Evolutionary conservation across 495 filamentous ascomycete species (phyloP).

Genomic region (Xylaria sp.): DNA sequence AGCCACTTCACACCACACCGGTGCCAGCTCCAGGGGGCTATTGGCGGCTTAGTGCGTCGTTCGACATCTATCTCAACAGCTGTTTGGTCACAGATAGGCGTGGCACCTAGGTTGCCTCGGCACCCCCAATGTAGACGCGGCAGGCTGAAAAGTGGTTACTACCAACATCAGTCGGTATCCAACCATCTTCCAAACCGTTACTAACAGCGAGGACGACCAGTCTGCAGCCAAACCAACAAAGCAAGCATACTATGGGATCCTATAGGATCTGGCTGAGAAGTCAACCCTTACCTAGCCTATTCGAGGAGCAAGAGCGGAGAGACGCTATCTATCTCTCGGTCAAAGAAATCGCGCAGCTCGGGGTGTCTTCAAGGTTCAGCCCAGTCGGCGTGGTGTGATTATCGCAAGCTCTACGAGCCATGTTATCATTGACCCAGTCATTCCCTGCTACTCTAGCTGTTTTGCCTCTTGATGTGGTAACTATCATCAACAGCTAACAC

Average conservation of each 20-base stretch:
- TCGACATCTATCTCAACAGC: neutral
- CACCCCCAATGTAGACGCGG: slow-evolving; percentile 1
- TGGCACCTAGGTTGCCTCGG: slow-evolving; percentile 1
- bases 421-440: neutral
- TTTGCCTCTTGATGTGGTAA: neutral
- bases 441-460: neutral
- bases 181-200: neutral
- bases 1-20: slow-evolving; percentile 12
- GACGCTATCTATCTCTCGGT: too few species aligned
- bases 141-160: neutral
- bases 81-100: slow-evolving; percentile 19
- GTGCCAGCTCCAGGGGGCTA: neutral
- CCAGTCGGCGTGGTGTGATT: neutral
- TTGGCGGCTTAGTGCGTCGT: slow-evolving; percentile 7
- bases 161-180: neutral
- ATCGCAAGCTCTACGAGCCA: neutral
- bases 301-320: neutral
- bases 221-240: slow-evolving; percentile 12
- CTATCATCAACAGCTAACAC: slow-evolving; percentile 8
- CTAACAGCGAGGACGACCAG: neutral
- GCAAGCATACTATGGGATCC: neutral
- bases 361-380: neutral
- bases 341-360: slow-evolving; percentile 16
- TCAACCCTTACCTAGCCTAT: neutral
- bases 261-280: neutral